Conservation (phyloP, 2,329 filamentous ascomycete species). For the Zasmidium angulare region DNA sequence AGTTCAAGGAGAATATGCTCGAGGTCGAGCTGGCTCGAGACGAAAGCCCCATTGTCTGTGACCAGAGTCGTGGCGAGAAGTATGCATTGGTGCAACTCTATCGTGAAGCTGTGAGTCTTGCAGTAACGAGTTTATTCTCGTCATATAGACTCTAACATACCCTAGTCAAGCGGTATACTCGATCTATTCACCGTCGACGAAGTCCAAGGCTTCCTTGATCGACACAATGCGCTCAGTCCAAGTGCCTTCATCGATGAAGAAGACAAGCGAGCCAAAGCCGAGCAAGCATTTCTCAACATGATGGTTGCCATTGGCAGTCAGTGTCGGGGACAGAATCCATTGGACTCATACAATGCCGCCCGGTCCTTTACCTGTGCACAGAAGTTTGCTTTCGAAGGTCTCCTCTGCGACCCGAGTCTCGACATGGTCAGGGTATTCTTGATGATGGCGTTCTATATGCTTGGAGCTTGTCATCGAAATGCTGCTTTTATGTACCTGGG, state of each 20-base stretch:
- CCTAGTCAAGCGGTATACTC: conserved; percentile 44
- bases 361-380: conserved; percentile 51
- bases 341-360: conserved; percentile 34
- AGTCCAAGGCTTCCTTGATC: conserved; percentile 18
- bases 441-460: conserved; percentile 60
- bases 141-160: conserved; percentile 1
- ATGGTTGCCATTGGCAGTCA: conserved; percentile 57
- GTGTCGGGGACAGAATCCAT: conserved; percentile 30
- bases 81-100: conserved; percentile 35
- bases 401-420: conserved; percentile 56
- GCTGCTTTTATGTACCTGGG: conserved; percentile 65
- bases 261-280: conserved; percentile 36
- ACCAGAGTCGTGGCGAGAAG: conserved; percentile 36
- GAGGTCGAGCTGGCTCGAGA: conserved; percentile 39
- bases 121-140: neutral
- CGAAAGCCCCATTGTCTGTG: conserved; percentile 21
- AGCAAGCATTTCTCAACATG: conserved; percentile 36
- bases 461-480: conserved; percentile 59
- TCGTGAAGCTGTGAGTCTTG: conserved; percentile 31
- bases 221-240: conserved; percentile 20
- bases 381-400: conserved; percentile 49
- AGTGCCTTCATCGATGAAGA: conserved; percentile 21
- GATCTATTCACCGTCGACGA: conserved; percentile 38
- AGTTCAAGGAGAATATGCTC: conserved; percentile 54
- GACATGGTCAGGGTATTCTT: conserved; percentile 55